Evolutionary conservation across 257 asterid species (phyloP), one percentile per base, ranked within the genome.

Genomic region (Capsicum pubescens): DNA sequence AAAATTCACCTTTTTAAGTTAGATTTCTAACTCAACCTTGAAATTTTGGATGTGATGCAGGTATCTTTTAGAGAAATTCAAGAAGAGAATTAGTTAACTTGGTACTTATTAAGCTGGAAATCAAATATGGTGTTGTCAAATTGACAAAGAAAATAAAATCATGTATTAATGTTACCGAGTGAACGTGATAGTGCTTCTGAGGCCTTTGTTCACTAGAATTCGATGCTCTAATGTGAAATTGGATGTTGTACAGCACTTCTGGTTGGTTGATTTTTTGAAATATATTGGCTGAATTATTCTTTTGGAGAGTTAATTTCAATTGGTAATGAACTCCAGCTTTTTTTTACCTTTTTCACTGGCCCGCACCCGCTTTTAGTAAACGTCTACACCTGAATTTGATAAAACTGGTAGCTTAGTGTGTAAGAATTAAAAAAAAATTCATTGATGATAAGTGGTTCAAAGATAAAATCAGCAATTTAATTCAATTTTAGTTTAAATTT

Each of bases 41-140:
- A 52, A 0, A 52, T 52, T 52, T 76, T 50, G 21, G 8, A 52
- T 52, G 63, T 26, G 63, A 52, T 76, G 81, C 81, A 76, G 81
- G 48, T 76, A 52, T 52, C 81, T 76, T 76, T 76, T 63, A 0
- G 63, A 76, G 81, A 63, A 76, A 32, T 76, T 48, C 14, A 52
- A 52, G 46, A 52, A 52, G 63, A 76, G 26, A 54, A 14, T 26
- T 26, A 48, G 63, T 52, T 76, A 76, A 57, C 15, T 16, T 76
- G 1, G 26, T 52, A 7, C 26, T 52, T 8, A 14, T 50, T 26
- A 12, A 21, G n/a, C 19, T 7, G 46, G 14, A 74, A 74, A 55
- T 26, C 32, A 26, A 26, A 26, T 26, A 26, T 26, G 32, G 32
- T 52, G 46, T 17, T 76, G 63, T 76, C 81, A 26, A 76, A 69